Conservation (phyloP, 2,329 filamentous ascomycete species). For the Albifimbria verrucaria region DNA sequence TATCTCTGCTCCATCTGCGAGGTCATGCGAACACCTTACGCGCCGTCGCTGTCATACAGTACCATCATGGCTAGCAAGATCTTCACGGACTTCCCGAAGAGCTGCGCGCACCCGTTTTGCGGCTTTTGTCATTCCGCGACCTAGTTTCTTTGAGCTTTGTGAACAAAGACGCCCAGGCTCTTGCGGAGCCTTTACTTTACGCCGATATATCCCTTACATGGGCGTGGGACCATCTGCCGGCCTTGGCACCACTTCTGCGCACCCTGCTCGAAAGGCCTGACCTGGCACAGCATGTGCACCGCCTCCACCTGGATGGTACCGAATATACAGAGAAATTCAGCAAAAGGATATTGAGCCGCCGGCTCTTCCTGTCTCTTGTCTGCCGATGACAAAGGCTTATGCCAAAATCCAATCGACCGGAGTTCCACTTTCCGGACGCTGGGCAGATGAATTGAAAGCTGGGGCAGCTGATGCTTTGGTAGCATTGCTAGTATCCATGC, state of each 20-base stretch:
- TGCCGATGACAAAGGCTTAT: background rate
- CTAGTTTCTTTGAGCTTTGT: background rate
- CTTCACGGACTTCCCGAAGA: background rate
- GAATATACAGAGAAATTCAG: background rate
- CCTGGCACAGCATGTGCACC: background rate
- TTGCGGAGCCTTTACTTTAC: background rate
- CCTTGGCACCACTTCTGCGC: background rate
- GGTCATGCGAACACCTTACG: too few species aligned
- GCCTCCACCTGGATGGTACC: background rate
- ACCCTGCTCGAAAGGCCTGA: background rate
- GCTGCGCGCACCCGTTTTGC: background rate
- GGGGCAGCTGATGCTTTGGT: background rate
- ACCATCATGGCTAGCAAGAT: background rate
- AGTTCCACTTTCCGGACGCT: background rate
- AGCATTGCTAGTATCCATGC: background rate
- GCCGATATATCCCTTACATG: background rate
- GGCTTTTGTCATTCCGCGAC: background rate
- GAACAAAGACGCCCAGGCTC: background rate
- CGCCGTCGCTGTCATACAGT: too few species aligned
- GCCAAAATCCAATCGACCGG: background rate
- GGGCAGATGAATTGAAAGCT: background rate
- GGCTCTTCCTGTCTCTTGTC: background rate
- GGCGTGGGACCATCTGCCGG: background rate
- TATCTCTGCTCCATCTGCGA: too few species aligned
- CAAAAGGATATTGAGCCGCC: background rate